Conservation (phyloP, 257 asterid genomes). For the Plantago major region DNA sequence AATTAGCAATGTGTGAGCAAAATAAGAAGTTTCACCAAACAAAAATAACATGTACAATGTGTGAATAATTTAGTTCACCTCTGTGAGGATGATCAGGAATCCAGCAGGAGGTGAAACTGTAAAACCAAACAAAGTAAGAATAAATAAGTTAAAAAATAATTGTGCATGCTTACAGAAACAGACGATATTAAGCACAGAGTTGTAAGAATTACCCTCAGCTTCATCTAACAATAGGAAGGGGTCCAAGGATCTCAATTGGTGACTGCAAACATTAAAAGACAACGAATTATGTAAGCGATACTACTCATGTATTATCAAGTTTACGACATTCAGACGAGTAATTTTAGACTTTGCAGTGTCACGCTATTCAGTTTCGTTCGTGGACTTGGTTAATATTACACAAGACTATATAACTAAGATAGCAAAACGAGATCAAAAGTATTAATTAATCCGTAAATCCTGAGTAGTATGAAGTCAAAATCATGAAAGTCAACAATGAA, state of each 20-base stretch:
- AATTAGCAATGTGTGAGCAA: background rate
- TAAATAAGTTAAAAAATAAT: background rate
- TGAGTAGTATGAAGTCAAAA: background rate
- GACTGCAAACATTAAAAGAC: conserved; percentile 27
- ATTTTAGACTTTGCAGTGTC: too few species aligned
- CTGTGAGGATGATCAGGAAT: conserved; percentile 96
- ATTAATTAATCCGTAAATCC: too few species aligned
- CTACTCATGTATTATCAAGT: too few species aligned
- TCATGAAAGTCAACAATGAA: background rate
- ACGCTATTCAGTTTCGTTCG: too few species aligned
- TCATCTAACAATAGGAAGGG: conserved; percentile 88
- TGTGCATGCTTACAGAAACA: background rate
- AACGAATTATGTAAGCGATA: too few species aligned
- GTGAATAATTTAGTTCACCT: conserved; percentile 36
- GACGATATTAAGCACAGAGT: background rate
- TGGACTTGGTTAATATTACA: background rate
- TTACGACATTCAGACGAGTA: too few species aligned
- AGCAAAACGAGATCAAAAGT: background rate
- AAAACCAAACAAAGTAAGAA: background rate
- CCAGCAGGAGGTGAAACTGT: conserved; percentile 96
- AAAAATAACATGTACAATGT: background rate
- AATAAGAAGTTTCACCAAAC: background rate
- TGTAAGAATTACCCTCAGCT: conserved; percentile 57
- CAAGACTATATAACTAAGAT: background rate
- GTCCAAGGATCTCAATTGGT: conserved; percentile 69